phyloP scores from a whole-genome alignment of 192 early-diverging fungal species.

The Backusella liffmaniae region DNA sequence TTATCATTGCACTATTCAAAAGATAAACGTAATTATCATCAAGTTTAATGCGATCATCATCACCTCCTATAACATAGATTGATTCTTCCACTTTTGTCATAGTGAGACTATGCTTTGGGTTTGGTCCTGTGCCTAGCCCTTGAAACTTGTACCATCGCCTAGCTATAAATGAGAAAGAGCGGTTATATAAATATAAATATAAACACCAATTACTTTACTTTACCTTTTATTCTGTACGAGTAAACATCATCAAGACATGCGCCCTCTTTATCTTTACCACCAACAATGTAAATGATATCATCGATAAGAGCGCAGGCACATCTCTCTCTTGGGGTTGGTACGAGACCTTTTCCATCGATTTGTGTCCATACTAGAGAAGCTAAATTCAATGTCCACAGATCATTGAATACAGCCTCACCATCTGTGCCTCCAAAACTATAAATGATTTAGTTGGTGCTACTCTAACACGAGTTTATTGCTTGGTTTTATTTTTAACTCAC shows the following conservation, averaged over 20 bases:
- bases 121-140: slow-evolving; percentile 40
- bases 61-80: slow-evolving; percentile 53
- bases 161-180: not conserved
- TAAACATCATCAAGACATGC: slow-evolving; percentile 44
- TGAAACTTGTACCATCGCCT: slow-evolving; percentile 47
- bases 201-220: not conserved
- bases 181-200: not conserved
- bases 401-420: slow-evolving; percentile 49
- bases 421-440: slow-evolving; percentile 56
- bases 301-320: slow-evolving; percentile 37
- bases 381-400: slow-evolving; percentile 54
- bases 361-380: slow-evolving; percentile 40
- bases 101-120: slow-evolving; percentile 37
- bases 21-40: slow-evolving; percentile 25
- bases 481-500: not conserved
- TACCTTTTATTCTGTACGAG: slow-evolving; percentile 51
- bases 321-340: slow-evolving; percentile 43
- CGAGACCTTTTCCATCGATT: slow-evolving; percentile 36
- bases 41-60: slow-evolving; percentile 28
- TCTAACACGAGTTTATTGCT: not conserved
- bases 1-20: slow-evolving; percentile 51
- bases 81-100: slow-evolving; percentile 45
- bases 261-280: slow-evolving; percentile 45
- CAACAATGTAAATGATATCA: slow-evolving; percentile 54
- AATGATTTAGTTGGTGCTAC: slow-evolving; percentile 3